phyloP scores from a whole-genome alignment of 306 rosid species.

The Medicago ruthenica region DNA sequence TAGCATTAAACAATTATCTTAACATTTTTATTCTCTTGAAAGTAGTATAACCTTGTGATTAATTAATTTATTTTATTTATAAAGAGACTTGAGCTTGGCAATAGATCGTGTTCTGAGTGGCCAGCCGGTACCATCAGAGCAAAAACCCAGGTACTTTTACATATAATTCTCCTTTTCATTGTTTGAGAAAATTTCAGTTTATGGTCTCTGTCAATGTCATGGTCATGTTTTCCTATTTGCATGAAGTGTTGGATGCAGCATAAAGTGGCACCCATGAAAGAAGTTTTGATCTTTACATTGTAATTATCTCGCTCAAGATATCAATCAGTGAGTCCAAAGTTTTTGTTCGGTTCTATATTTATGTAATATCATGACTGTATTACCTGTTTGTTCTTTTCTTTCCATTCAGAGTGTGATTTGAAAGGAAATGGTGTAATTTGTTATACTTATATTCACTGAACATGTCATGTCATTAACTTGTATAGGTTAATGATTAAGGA shows the following conservation, averaged over 20 bases:
- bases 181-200: conserved; percentile 25
- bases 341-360: conserved; percentile 33
- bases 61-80: conserved; percentile 19
- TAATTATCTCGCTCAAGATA: conserved; percentile 38
- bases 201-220: conserved; percentile 3
- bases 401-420: conserved; percentile 35
- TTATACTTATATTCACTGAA: conserved; percentile 27
- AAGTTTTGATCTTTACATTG: conserved; percentile 39
- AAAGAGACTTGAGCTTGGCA: conserved; percentile 82
- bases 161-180: conserved; percentile 35
- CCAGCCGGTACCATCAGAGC: conserved; percentile 67
- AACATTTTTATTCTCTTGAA: conserved; percentile 37
- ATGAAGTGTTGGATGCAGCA: conserved; percentile 93
- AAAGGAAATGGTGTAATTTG: conserved; percentile 40
- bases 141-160: conserved; percentile 70
- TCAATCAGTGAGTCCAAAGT: conserved; percentile 39
- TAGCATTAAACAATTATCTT: conserved; percentile 3
- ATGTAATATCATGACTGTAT: not conserved
- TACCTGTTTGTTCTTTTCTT: conserved; percentile 37
- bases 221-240: conserved; percentile 36
- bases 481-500: not conserved
- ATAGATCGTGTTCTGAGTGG: conserved; percentile 89
- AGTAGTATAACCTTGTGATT: conserved; percentile 37
- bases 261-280: conserved; percentile 90
- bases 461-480: conserved; percentile 12